Percentiles rank a stretch among this genome's conserved stretches.
These are phyloP conservation scores for Talaromyces sp. DNA, from an alignment of 2,329 filamentous ascomycete genomes.

Conservation along the genomic window DNA sequence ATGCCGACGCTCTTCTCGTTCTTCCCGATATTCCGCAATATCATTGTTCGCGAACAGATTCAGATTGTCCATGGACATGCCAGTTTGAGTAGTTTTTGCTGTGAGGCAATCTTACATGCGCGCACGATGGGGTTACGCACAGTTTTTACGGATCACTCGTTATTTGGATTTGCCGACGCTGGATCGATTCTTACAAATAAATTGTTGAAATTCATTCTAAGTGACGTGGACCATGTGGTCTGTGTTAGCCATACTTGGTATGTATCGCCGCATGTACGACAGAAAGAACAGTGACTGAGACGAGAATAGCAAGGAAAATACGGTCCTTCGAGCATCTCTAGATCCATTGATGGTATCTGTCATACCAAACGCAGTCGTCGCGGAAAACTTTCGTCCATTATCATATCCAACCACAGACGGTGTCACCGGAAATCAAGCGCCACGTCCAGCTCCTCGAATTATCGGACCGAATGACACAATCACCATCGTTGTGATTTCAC, in stretches of 20 bases:
- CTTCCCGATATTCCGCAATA: slow-evolving; percentile 96
- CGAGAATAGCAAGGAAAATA: slow-evolving; percentile 80
- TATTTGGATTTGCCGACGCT: slow-evolving; percentile 96
- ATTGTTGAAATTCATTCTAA: slow-evolving; percentile 88
- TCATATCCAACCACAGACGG: slow-evolving; percentile 41
- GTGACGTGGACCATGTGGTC: slow-evolving; percentile 96
- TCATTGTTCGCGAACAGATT: slow-evolving; percentile 87
- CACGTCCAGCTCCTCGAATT: slow-evolving; percentile 56
- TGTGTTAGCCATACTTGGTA: slow-evolving; percentile 98
- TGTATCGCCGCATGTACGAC: not conserved
- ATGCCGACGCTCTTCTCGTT: slow-evolving; percentile 98
- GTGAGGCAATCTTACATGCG: slow-evolving; percentile 90
- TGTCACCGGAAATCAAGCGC: slow-evolving; percentile 22
- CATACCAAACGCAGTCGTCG: slow-evolving; percentile 94
- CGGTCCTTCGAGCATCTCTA: slow-evolving; percentile 84
- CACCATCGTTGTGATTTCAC: slow-evolving; percentile 94
- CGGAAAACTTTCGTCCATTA: slow-evolving; percentile 84
- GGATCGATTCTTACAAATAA: slow-evolving; percentile 96
- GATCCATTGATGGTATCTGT: slow-evolving; percentile 97
- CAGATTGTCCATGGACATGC: slow-evolving; percentile 98
- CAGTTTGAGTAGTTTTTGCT: slow-evolving; percentile 85
- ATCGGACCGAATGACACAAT: slow-evolving; percentile 81
- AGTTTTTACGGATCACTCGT: slow-evolving; percentile 93
- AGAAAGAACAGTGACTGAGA: not conserved
- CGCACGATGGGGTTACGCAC: slow-evolving; percentile 94